Conservation (phyloP, 192 early-diverging fungal species). For the Mortierella alpina region DNA sequence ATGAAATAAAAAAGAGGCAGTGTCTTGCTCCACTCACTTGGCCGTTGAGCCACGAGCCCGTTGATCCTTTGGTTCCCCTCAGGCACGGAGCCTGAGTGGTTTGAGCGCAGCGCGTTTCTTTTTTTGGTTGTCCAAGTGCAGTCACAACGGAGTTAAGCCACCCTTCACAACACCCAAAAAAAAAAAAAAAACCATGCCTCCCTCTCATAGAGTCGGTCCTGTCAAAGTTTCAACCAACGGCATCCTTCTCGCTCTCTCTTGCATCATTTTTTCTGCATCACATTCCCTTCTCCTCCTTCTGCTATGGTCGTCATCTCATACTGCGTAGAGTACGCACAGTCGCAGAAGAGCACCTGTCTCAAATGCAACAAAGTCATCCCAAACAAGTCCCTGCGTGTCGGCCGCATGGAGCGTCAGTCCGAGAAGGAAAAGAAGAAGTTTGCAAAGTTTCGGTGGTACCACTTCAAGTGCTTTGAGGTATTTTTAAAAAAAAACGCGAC, state of each 20-base stretch:
- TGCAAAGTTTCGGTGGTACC: constrained; percentile 62
- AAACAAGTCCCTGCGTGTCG: constrained; percentile 59
- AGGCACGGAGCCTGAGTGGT: too few relatives aligned
- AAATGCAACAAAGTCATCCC: constrained; percentile 60
- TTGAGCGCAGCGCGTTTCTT: too few relatives aligned
- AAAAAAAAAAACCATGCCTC: too few relatives aligned
- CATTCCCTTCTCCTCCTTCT: not conserved
- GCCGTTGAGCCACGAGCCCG: too few relatives aligned
- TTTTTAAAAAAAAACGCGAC: not conserved
- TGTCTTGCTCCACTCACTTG: too few relatives aligned
- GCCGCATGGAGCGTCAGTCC: constrained; percentile 53
- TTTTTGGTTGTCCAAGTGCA: too few relatives aligned
- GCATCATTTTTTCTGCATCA: not conserved
- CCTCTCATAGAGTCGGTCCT: too few relatives aligned
- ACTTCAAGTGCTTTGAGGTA: constrained; percentile 64
- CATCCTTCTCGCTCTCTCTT: not conserved
- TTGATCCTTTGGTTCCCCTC: too few relatives aligned
- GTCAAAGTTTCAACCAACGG: too few relatives aligned
- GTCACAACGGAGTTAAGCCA: too few relatives aligned
- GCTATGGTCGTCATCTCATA: constrained; percentile 54
- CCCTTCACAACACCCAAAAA: too few relatives aligned
- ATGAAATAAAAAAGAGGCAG: too few relatives aligned
- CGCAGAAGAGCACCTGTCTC: constrained; percentile 55
- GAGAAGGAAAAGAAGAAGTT: constrained; percentile 64
- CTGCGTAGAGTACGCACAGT: constrained; percentile 59